Evolutionary conservation across 2,329 filamentous ascomycete genomes (phyloP).

Genomic region (Nannizziopsis barbatae): DNA sequence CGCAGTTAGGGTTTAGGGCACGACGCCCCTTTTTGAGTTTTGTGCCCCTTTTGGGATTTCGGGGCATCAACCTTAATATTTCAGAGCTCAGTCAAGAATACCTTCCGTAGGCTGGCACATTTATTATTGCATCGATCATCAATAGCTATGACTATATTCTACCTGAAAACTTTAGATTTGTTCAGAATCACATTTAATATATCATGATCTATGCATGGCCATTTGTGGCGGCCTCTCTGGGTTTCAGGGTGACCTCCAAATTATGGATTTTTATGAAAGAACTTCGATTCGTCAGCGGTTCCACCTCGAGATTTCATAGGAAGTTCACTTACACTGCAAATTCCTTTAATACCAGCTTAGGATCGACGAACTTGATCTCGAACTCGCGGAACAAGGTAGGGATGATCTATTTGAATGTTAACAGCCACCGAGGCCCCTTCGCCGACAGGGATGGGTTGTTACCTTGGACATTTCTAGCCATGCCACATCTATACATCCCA

Average conservation of each 20-base stretch:
- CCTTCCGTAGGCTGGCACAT: too few species aligned
- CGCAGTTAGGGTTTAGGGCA: background rate
- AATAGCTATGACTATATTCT: too few species aligned
- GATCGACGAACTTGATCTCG: background rate
- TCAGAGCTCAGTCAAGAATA: too few species aligned
- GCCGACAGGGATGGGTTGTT: background rate
- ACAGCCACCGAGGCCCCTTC: background rate
- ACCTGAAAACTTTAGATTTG: too few species aligned
- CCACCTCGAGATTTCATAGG: background rate
- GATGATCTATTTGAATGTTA: background rate
- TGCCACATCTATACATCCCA: background rate
- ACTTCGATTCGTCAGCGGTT: background rate
- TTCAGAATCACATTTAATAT: too few species aligned
- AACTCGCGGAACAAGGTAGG: background rate
- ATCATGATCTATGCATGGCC: too few species aligned
- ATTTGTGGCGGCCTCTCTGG: background rate
- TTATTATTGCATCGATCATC: too few species aligned
- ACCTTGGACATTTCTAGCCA: constrained; percentile 6
- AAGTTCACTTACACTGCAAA: background rate
- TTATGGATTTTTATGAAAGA: constrained; percentile 1
- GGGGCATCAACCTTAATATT: too few species aligned
- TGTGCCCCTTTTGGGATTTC: too few species aligned
- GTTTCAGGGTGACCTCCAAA: background rate
- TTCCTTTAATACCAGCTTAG: background rate
- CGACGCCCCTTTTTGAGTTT: background rate